A percentile compares a stretch with the other conserved stretches of the same genome.
phyloP scores from a whole-genome alignment of 345 rosid species.

The Aquilaria malaccensis region DNA sequence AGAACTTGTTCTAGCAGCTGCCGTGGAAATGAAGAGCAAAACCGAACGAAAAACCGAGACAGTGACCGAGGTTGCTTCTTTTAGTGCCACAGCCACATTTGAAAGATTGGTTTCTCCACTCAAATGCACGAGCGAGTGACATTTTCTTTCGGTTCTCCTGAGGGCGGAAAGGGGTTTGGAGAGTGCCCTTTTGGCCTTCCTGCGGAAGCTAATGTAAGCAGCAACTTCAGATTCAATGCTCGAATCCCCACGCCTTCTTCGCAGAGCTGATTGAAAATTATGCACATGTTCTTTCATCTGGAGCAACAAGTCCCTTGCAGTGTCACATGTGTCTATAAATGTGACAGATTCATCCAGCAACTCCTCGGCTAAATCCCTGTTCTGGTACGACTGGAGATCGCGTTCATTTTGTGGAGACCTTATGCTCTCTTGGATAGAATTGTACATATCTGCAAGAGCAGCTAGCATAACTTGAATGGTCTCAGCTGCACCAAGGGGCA shows the following conservation, averaged over 20 bases:
- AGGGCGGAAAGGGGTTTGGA: slow-evolving; percentile 14
- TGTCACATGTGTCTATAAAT: slow-evolving; percentile 39
- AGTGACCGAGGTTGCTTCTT: slow-evolving; percentile 17
- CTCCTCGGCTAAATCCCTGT: slow-evolving; percentile 25
- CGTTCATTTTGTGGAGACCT: slow-evolving; percentile 25
- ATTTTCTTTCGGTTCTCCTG: slow-evolving; percentile 17
- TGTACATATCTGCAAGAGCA: slow-evolving; percentile 40
- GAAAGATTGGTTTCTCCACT: slow-evolving; percentile 9
- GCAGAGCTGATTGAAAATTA: slow-evolving; percentile 41
- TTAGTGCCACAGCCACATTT: slow-evolving; percentile 8
- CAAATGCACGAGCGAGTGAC: background rate
- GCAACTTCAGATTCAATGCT: slow-evolving; percentile 18
- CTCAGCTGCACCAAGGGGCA: slow-evolving; percentile 10
- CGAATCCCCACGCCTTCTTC: slow-evolving; percentile 30
- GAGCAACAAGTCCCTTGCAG: slow-evolving; percentile 27
- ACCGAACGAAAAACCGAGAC: slow-evolving; percentile 17
- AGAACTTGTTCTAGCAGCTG: slow-evolving; percentile 14
- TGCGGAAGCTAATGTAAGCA: slow-evolving; percentile 19
- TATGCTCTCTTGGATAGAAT: slow-evolving; percentile 26
- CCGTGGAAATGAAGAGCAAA: slow-evolving; percentile 18
- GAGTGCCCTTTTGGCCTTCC: slow-evolving; percentile 16
- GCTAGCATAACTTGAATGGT: slow-evolving; percentile 26
- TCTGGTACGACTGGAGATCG: slow-evolving; percentile 10
- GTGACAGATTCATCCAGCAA: slow-evolving; percentile 34
- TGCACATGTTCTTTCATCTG: slow-evolving; percentile 30